Evolutionary conservation across 495 filamentous ascomycete genomes (phyloP).

Genomic region (Niebla homalea): DNA sequence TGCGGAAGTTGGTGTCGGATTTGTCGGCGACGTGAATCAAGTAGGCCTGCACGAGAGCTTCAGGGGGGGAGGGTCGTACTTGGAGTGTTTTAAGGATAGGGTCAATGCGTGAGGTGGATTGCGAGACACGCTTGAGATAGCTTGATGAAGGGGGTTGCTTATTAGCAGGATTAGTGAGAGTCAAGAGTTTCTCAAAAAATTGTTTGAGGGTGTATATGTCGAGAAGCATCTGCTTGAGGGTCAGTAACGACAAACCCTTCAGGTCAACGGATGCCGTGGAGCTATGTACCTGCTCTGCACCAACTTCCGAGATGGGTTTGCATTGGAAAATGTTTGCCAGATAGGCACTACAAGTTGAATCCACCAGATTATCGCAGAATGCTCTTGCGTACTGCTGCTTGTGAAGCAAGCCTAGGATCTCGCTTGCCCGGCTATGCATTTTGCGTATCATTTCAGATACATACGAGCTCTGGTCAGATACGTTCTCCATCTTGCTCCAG

Average conservation of each 20-base stretch:
- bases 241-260: background rate
- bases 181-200: slow-evolving; percentile 54
- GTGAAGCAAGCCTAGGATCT: slow-evolving; percentile 64
- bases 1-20: slow-evolving; percentile 88
- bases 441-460: slow-evolving; percentile 65
- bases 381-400: slow-evolving; percentile 91
- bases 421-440: slow-evolving; percentile 52
- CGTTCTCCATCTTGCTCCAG: slow-evolving; percentile 88
- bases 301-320: slow-evolving; percentile 79
- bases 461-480: slow-evolving; percentile 92
- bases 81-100: slow-evolving; percentile 92
- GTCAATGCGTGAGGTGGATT: slow-evolving; percentile 74
- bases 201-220: slow-evolving; percentile 89
- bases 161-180: slow-evolving; percentile 32
- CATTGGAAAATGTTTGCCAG: slow-evolving; percentile 76
- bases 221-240: slow-evolving; percentile 58
- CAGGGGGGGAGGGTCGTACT: slow-evolving; percentile 77
- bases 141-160: slow-evolving; percentile 37
- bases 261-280: background rate
- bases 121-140: slow-evolving; percentile 81
- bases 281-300: slow-evolving; percentile 69
- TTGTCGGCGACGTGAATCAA: slow-evolving; percentile 85
- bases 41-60: slow-evolving; percentile 93
- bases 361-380: slow-evolving; percentile 89
- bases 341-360: slow-evolving; percentile 66